Base-by-base conservation (phyloP, 225 moss, liverwort and hornwort species). In the Neckera pumila region DNA sequence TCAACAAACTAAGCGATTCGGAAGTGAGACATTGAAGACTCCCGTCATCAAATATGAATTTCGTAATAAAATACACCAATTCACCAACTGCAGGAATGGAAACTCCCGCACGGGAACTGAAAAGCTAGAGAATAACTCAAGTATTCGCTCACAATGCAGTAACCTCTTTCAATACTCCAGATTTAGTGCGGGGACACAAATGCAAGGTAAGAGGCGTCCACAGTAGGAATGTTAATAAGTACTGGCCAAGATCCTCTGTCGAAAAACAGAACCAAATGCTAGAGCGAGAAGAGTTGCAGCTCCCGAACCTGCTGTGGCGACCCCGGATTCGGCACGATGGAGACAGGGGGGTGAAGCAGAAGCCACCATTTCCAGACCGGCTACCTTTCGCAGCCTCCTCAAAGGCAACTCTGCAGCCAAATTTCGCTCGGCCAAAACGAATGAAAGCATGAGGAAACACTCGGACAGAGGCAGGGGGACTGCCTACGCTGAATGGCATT, bases 291-390 rank as follows among this genome's bases (percentile, higher is more conserved):
- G 63, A 87, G 79, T 72, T 59, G 42, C 82, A 82, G 65, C 82
- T 74, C 54, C 30, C 85, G 25, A 85, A 97, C 96, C 95, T 95
- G 89, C 91, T 93, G 59, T 88, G 92, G 85, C 91, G 94, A 77
- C 92, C 85, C 56, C 94, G 92, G 72, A 93, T 92, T 81, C 87
- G 90, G 91, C 96, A 96, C 21, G 95, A 93, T 33, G 94, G 93
- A 89, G 95, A 93, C 11, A 93, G 76, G 64, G 90, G 89, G 61
- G 93, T 80, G 87, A 92, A 91, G 90, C 76, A 90, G 49, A 92
- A 91, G 56, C 93, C 89, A 54, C 93, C 84, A 88, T 77, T 86
- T 81, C 84, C 91, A 89, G 79, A 79, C 89, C 91, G 88, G 63
- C 90, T 79, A 36, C 89, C 75, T 59, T 86, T 89, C 61, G 91